Conservation (phyloP, 2,329 filamentous ascomycete genomes). For the Paraphaeosphaeria sporulosa region DNA sequence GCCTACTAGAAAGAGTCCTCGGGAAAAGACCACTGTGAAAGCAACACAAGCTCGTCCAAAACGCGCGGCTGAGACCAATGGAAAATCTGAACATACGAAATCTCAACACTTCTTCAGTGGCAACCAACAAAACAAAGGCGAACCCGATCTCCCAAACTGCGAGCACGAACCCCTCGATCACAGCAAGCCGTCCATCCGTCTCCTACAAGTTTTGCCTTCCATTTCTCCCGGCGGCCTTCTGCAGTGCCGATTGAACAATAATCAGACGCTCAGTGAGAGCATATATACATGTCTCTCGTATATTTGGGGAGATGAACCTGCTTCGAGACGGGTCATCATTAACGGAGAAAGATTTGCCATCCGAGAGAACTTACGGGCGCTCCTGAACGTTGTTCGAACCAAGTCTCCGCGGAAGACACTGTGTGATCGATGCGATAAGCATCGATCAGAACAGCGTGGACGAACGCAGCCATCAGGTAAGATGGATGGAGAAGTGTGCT, state of each 20-base stretch:
- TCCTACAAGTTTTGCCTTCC: neutral
- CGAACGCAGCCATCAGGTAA: neutral
- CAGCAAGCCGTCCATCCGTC: neutral
- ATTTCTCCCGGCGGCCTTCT: neutral
- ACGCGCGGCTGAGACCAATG: neutral
- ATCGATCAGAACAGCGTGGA: neutral
- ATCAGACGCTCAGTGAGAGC: neutral
- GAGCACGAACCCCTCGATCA: neutral
- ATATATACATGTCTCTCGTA: neutral
- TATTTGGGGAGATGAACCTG: neutral
- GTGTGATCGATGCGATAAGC: neutral
- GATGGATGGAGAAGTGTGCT: neutral
- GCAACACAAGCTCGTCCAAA: neutral
- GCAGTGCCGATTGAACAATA: neutral
- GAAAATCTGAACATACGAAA: neutral
- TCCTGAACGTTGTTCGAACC: neutral
- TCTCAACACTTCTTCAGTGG: neutral
- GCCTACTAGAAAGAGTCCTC: neutral
- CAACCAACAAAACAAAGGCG: neutral
- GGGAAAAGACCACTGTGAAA: neutral
- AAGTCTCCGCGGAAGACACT: neutral
- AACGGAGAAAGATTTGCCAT: neutral
- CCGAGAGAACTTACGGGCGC: too few relatives aligned
- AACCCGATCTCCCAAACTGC: neutral
- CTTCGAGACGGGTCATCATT: neutral